Percentiles rank a stretch among this genome's conserved stretches.
phyloP scores from a whole-genome alignment of 768 basidiomycete genomes.

The Hemileccinum impolitum region DNA sequence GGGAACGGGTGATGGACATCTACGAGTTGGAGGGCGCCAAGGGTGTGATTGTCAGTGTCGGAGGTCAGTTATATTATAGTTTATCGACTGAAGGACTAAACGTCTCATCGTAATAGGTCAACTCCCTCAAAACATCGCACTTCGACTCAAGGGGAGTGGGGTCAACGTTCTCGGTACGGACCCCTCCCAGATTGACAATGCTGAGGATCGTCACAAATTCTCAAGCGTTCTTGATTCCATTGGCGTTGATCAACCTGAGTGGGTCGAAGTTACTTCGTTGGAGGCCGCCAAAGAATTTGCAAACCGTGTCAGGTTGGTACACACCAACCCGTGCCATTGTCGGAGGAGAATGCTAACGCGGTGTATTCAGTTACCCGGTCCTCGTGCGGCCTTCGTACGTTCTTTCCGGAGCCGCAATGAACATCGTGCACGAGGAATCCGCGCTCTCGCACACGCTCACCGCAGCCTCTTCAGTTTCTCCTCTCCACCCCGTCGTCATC shows the following conservation, averaged over 20 bases:
- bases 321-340: background rate
- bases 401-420: conserved; percentile 98
- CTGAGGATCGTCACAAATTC: conserved; percentile 99
- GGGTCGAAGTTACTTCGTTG: conserved; percentile 87
- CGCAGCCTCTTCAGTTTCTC: conserved; percentile 95
- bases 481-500: conserved; percentile 96
- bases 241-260: conserved; percentile 95
- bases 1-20: conserved; percentile 99
- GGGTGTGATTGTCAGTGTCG: conserved; percentile 95
- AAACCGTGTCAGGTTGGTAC: conserved; percentile 59
- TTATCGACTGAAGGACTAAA: background rate
- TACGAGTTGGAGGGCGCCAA: conserved; percentile 93
- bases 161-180: conserved; percentile 96
- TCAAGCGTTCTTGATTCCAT: conserved; percentile 93
- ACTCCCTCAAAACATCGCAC: conserved; percentile 97
- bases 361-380: conserved; percentile 76
- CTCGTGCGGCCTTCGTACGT: conserved; percentile 98
- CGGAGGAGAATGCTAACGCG: background rate
- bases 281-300: conserved; percentile 93
- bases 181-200: conserved; percentile 91
- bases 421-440: conserved; percentile 92
- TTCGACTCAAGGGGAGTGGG: conserved; percentile 85
- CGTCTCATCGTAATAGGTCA: conserved; percentile 57
- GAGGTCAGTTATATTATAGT: conserved; percentile 55
- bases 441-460: conserved; percentile 89